Base-by-base conservation (phyloP, 768 basidiomycete genomes). In the Boletus vermiculosoides region DNA sequence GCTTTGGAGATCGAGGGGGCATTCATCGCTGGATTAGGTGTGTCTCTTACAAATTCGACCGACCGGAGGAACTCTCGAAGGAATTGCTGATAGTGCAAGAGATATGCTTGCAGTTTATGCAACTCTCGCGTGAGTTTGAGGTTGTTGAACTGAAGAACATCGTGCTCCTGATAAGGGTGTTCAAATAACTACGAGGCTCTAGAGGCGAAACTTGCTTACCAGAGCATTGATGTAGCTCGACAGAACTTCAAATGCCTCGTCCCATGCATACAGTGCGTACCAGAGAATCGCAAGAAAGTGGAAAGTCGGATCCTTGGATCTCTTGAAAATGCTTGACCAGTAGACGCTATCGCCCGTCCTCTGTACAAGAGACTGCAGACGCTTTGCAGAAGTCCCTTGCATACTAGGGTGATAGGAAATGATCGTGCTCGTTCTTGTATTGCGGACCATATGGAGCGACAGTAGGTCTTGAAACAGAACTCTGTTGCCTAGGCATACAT, bases 241-340 rank as follows among this genome's bases (percentile, higher is more conserved):
- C 33, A 86, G 61, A 15, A 67, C 64, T 59, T 83, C 82, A 23
- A 84, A 73, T 0, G 81, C 71, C 65, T 86, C 82, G 52, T 86
- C 84, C 83, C 84, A 86, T 2, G 80, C 76, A 58, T 86, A 85
- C 9, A 84, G 66, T 3, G 81, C 78, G 54, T 83, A 83, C 84
- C 84, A 86, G 34, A 85, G 65, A 18, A 80, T 71, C 28, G 78
- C 74, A 30, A 75, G 65, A 20, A 74, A 61, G 42, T 70, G 51
- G 40, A 75, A 71, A 0, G 72, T 74, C 1, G 73, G 66, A 33
- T 76, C 74, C 28, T 54, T 66, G 20, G 64, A 66, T 49, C 55
- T 52, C 15, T 50, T 25, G 46, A 72, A 74, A 22, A 72, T 66
- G 1, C 70, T 65, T 1, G 62, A 63, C 74, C 74, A 75, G 52